Evolutionary conservation across 2,329 filamentous ascomycete genomes (phyloP), one percentile per base, ranked within the genome.

Genomic region (Plenodomus tracheiphilus): DNA sequence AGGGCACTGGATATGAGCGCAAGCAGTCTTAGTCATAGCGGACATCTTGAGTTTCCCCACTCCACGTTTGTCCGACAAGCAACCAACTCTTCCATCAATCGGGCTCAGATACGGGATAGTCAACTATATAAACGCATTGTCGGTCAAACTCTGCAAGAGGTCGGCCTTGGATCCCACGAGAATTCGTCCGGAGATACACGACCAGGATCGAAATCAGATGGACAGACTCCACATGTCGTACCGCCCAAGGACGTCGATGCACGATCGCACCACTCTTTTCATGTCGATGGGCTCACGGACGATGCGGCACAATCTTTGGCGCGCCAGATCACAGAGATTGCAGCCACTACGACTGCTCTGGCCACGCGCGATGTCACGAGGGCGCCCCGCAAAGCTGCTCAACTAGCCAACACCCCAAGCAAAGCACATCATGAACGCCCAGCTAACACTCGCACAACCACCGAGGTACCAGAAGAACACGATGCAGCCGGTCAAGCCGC

Each of bases 101-200:
- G 64, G 21, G 63, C 61, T 2, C 89, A 95, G 55, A 89, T 97
- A 54, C 86, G 91, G 39, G 91, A 96, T 47, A 91, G 90, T 35
- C 86, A 91, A 58, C 77, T 97, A 20, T 97, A 97, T 75, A 96
- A 94, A 73, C 87, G 91, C 47, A 96, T 97, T 54, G 79, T 97
- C 4, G 91, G 90, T 4, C 92, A 97, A 73, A 95, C 92, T 4
- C 75, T 97, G 57, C 90, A 87, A 65, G 89, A 96, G 64, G 86
- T 89, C 51, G 92, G 91, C 1, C 74, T 96, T 37, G 75, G 76
- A 22, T 72, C 80, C 4, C 80, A 81, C 34, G 75, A 78, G n/a
- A 78, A 80, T 21, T 74, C 79, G 16, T 68, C 39, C 70, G 76
- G 38, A 68, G 76, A 50, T 60, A 68, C 47, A 5, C 52, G 54